Evolutionary conservation across 2,329 filamentous ascomycete genomes (phyloP).

Genomic region (Colletotrichum sp.): DNA sequence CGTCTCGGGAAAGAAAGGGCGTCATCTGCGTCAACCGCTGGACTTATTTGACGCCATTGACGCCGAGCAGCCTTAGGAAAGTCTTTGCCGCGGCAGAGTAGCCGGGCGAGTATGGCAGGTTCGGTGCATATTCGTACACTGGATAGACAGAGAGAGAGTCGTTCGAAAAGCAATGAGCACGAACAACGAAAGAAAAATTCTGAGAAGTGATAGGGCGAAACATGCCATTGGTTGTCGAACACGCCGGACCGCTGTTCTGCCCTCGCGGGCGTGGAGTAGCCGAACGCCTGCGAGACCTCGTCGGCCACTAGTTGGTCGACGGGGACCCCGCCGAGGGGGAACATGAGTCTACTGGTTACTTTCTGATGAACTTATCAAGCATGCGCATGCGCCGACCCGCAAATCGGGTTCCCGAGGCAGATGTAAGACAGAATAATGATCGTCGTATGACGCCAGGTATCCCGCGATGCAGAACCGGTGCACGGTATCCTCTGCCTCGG

Average conservation of each 20-base stretch:
- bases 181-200: constrained; percentile 6
- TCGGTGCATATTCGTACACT: not conserved
- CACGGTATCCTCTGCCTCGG: not conserved
- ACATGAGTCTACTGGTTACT: not conserved
- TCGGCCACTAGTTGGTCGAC: constrained; percentile 6
- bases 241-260: constrained; percentile 8
- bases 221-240: constrained; percentile 12
- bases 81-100: not conserved
- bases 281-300: constrained; percentile 8
- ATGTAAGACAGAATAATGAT: constrained; percentile 11
- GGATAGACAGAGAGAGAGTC: not conserved
- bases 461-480: constrained; percentile 9
- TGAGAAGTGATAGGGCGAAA: constrained; percentile 20
- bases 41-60: constrained; percentile 17
- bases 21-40: constrained; percentile 14
- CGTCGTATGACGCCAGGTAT: constrained; percentile 8
- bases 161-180: constrained; percentile 12
- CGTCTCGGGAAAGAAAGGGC: constrained; percentile 7
- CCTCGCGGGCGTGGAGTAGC: constrained; percentile 11
- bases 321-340: constrained; percentile 9
- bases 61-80: not conserved
- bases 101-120: not conserved
- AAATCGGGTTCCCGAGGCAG: not conserved
- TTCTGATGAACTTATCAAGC: constrained; percentile 10
- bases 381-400: not conserved